Evolutionary conservation across 2,329 filamentous ascomycete species (phyloP).

Genomic region (Xylaria sp.): DNA sequence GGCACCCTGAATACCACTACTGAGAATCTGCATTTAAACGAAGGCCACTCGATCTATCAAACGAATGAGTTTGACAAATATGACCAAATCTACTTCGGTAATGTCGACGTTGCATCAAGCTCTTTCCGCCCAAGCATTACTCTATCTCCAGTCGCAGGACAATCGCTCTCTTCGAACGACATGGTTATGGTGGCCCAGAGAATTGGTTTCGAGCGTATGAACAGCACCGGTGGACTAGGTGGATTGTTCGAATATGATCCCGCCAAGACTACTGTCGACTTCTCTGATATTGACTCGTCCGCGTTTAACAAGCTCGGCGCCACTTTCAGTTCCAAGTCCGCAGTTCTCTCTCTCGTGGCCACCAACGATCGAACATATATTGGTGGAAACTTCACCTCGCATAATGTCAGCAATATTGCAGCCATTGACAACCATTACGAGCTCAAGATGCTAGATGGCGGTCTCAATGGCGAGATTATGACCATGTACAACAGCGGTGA

Average conservation of each 20-base stretch:
- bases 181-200: constrained; percentile 85
- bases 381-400: constrained; percentile 76
- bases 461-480: constrained; percentile 74
- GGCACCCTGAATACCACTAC: constrained; percentile 56
- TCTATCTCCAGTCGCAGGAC: constrained; percentile 61
- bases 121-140: constrained; percentile 78
- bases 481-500: constrained; percentile 63
- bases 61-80: constrained; percentile 97
- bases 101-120: constrained; percentile 67
- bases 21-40: constrained; percentile 37
- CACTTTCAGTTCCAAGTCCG: constrained; percentile 60
- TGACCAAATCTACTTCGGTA: constrained; percentile 82
- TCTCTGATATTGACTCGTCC: constrained; percentile 62
- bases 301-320: constrained; percentile 71
- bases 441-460: constrained; percentile 59
- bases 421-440: constrained; percentile 61
- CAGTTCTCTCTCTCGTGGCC: constrained; percentile 63
- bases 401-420: constrained; percentile 68
- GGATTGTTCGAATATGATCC: constrained; percentile 88
- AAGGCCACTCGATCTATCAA: constrained; percentile 67
- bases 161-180: constrained; percentile 46
- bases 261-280: constrained; percentile 49
- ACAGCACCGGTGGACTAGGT: constrained; percentile 75
- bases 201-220: constrained; percentile 69
- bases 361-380: constrained; percentile 64